These are phyloP conservation scores for Rosa rugosa DNA, from an alignment of 306 rosid genomes.

Conservation along the genomic window DNA sequence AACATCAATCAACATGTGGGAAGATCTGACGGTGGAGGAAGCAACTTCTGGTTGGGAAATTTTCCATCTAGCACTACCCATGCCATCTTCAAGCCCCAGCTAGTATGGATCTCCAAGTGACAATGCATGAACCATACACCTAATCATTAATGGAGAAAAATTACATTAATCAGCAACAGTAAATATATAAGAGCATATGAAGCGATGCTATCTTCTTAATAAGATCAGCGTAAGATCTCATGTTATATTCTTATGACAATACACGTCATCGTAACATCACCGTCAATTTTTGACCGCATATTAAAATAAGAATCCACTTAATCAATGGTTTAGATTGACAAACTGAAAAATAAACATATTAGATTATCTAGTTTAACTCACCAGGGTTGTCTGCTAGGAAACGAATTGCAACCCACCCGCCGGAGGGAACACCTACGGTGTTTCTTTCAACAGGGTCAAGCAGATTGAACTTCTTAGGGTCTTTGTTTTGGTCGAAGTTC, in stretches of 20 bases:
- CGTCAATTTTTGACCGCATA: too few species aligned
- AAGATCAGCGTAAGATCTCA: too few species aligned
- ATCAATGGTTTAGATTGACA: too few species aligned
- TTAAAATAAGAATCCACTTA: too few species aligned
- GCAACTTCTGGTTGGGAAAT: conserved; percentile 54
- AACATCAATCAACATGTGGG: conserved; percentile 45
- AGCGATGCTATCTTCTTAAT: too few species aligned
- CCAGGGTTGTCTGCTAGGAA: conserved; percentile 73
- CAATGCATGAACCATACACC: conserved; percentile 86
- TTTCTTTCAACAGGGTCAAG: conserved; percentile 62
- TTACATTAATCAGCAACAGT: background rate
- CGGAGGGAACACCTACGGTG: conserved; percentile 58
- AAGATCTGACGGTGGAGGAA: conserved; percentile 68
- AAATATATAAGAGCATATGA: background rate
- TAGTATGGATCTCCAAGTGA: conserved; percentile 61
- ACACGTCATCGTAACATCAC: too few species aligned
- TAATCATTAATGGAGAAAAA: conserved; percentile 2
- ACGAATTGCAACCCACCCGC: conserved; percentile 67
- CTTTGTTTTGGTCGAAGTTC: conserved; percentile 50
- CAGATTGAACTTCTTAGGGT: conserved; percentile 50
- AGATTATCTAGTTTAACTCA: background rate
- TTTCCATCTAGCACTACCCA: conserved; percentile 68
- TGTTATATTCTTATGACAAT: too few species aligned
- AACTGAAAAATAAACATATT: background rate
- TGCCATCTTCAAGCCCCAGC: conserved; percentile 76